Conservation (phyloP, 2,329 filamentous ascomycete species). For the Tolypocladium pustulatum region DNA sequence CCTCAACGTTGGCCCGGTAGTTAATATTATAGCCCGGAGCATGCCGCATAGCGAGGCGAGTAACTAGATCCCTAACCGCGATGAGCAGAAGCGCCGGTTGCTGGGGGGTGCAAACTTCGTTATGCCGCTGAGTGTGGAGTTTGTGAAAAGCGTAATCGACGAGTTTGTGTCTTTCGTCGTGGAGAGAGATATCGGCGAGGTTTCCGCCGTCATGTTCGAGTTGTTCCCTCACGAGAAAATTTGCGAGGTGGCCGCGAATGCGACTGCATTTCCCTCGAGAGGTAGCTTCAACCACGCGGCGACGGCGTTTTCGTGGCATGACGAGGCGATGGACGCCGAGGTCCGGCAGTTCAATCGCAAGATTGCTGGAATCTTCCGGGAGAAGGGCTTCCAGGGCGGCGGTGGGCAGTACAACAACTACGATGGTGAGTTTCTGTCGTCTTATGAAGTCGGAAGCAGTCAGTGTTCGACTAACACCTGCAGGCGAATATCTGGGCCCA, state of each 20-base stretch:
- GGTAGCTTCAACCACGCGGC: constrained; percentile 32
- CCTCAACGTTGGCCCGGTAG: constrained; percentile 21
- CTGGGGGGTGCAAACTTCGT: constrained; percentile 30
- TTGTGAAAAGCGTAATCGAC: constrained; percentile 15
- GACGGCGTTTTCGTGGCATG: constrained; percentile 28
- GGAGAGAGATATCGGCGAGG: constrained; percentile 9
- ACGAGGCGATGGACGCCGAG: constrained; percentile 22
- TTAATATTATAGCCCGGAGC: constrained; percentile 22
- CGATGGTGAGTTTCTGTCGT: not conserved
- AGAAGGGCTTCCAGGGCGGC: constrained; percentile 12
- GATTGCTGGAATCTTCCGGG: constrained; percentile 15
- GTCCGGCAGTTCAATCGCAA: constrained; percentile 27
- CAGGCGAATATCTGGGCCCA: constrained; percentile 19
- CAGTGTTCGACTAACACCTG: not conserved
- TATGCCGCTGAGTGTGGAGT: constrained; percentile 23
- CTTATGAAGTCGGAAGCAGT: not conserved
- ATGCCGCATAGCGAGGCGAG: constrained; percentile 31
- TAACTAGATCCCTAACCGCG: constrained; percentile 15
- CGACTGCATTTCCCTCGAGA: constrained; percentile 34
- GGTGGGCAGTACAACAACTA: constrained; percentile 7
- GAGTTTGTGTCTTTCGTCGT: constrained; percentile 16
- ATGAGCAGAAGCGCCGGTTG: constrained; percentile 20
- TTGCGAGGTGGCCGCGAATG: constrained; percentile 19
- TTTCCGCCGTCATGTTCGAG: constrained; percentile 24
- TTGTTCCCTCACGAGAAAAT: constrained; percentile 18